Evolutionary conservation across 352 stramenopile genomes (phyloP), one percentile per base, ranked within the genome.

Genomic region (Phytophthora idaei): DNA sequence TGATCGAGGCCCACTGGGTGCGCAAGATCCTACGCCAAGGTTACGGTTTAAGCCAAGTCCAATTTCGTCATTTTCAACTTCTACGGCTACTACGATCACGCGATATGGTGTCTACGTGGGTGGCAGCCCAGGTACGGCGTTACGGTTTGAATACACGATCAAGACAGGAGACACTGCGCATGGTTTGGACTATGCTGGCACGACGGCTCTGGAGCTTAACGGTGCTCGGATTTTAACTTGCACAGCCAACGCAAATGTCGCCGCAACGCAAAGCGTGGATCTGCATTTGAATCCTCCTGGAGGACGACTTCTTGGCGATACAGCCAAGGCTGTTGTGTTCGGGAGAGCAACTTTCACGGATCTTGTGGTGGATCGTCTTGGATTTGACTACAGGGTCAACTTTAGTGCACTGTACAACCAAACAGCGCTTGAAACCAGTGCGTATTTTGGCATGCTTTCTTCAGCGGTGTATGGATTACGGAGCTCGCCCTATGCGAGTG

Each of bases 251-350:
- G 54, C 61, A 4, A 64, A 50, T 17, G 48, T 69, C 2, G 25
- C 65, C 1, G 75, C 86, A 3, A 78, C 79, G 0, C 88, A 95
- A 55, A 64, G 48, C 5, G 85, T 80, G 2, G 80, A 96, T 56
- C 53, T 83, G n/a, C 86, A 95, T 44, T 51, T 96, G 25, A 96
- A 96, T 54, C 88, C 88, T 5, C 83, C 87, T 0, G 83, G 85
- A 1, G 85, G 88, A 1, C 63, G 61, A n/a, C 57, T 92, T 7
- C 37, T 85, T 0, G 81, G 78, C 10, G 70, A 42, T 27, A 79
- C 70, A 8, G 68, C 55, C 5, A 81, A 87, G 48, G 48, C 64
- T 3, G 82, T 94, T 32, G 74, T 73, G n/a, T 90, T 91, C 28
- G 88, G 88, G 4, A 65, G 61, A 14, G 76, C 84, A 5, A 73